These are phyloP conservation scores for Leucaena leucocephala DNA, from an alignment of 306 rosid genomes.

Conservation along the genomic window DNA sequence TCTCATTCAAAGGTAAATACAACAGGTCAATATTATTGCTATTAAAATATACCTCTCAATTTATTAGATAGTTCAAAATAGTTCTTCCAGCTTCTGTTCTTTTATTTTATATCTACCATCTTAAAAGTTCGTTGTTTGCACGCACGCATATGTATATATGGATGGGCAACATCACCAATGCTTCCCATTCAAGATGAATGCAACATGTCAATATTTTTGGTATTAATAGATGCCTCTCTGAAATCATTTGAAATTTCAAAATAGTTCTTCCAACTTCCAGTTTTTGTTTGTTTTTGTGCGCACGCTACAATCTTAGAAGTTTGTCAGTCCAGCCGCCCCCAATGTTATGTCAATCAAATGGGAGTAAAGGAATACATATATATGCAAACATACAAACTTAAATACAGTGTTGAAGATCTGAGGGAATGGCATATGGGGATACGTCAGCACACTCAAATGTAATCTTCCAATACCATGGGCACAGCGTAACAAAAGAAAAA, in stretches of 20 bases:
- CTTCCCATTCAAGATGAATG: slow-evolving; percentile 25
- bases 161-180: not conserved
- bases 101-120: not conserved
- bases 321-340: not conserved
- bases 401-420: not conserved
- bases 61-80: slow-evolving; percentile 1
- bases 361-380: not conserved
- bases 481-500: slow-evolving; percentile 20
- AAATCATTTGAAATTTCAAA: slow-evolving; percentile 1
- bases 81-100: not conserved
- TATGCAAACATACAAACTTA: not conserved
- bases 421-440: slow-evolving; percentile 3
- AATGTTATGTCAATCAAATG: not conserved
- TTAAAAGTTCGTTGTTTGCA: not conserved
- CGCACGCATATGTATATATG: not conserved
- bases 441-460: slow-evolving; percentile 8
- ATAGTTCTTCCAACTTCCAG: not conserved
- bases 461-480: slow-evolving; percentile 29
- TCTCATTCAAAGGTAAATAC: slow-evolving; percentile 20
- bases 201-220: slow-evolving; percentile 5
- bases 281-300: not conserved
- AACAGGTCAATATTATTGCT: slow-evolving; percentile 10
- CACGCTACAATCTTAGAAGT: not conserved
- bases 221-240: not conserved
- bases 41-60: slow-evolving; percentile 6